Conservation (phyloP, 345 rosid genomes). For the Conringia planisiliqua region DNA sequence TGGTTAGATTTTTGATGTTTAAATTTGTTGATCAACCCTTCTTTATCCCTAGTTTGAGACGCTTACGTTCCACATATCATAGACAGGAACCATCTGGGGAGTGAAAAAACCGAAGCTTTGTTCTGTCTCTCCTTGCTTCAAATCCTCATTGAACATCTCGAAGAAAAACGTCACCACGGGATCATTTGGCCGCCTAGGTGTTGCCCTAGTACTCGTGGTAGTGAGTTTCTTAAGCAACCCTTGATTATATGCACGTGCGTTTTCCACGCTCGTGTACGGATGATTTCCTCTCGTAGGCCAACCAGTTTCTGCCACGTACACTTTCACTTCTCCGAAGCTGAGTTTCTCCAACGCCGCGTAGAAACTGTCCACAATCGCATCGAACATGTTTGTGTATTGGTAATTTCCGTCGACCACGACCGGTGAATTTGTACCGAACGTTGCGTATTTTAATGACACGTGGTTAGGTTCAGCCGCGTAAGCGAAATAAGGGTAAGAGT, state of each 20-base stretch:
- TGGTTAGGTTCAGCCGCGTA: slow-evolving; percentile 19
- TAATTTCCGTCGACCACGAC: slow-evolving; percentile 26
- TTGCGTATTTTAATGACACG: slow-evolving; percentile 29
- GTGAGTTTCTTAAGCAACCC: neutral
- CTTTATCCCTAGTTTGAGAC: neutral
- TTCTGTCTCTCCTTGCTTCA: slow-evolving; percentile 16
- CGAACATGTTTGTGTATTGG: slow-evolving; percentile 30
- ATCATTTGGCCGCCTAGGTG: slow-evolving; percentile 25
- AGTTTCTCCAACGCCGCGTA: slow-evolving; percentile 19
- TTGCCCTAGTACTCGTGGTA: neutral
- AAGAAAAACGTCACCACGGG: slow-evolving; percentile 12
- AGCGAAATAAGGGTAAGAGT: slow-evolving; percentile 43
- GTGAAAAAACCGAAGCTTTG: slow-evolving; percentile 25
- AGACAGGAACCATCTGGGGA: slow-evolving; percentile 19
- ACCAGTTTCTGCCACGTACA: slow-evolving; percentile 10
- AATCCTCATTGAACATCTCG: slow-evolving; percentile 30
- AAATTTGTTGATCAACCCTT: no score
- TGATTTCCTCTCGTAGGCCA: slow-evolving; percentile 12
- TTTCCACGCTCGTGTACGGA: slow-evolving; percentile 11
- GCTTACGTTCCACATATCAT: slow-evolving; percentile 1
- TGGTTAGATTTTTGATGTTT: no score
- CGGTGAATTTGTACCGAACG: slow-evolving; percentile 2
- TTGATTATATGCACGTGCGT: slow-evolving; percentile 6
- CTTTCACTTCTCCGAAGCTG: neutral
- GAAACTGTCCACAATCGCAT: slow-evolving; percentile 34